Conservation (phyloP, 805 yeast genomes). For the Myxozyma lipomycoides region DNA sequence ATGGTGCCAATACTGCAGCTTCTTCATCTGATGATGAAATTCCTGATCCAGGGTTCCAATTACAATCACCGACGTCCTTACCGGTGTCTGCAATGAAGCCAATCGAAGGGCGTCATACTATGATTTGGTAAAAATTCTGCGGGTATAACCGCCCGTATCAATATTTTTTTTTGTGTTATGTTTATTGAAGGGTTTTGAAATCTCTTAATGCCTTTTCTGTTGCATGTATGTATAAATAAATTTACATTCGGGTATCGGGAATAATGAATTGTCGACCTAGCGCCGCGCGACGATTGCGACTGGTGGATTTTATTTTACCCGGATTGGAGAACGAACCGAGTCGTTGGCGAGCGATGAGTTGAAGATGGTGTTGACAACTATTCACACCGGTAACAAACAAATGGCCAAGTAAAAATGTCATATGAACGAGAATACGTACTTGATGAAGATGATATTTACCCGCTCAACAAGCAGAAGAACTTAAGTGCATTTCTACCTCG, state of each 20-base stretch:
- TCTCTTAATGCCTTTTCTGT: no score
- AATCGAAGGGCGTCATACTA: constrained; percentile 19
- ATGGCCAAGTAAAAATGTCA: neutral
- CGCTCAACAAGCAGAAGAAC: neutral
- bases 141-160: neutral
- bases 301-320: no score
- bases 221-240: no score
- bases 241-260: no score
- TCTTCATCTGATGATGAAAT: constrained; percentile 5
- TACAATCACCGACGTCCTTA: neutral
- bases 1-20: neutral
- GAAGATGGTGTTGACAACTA: no score
- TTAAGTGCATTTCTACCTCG: neutral
- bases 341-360: no score
- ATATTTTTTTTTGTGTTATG: neutral
- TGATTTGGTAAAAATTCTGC: constrained; percentile 16
- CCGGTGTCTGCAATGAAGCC: constrained; percentile 11
- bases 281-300: no score
- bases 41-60: constrained; percentile 2
- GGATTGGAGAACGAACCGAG: no score
- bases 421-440: neutral
- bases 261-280: no score
- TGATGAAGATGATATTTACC: neutral
- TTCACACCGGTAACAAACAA: neutral
- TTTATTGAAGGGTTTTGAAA: no score